phyloP scores from a whole-genome alignment of 495 filamentous ascomycete species.

The Penicillium malachiteum region DNA sequence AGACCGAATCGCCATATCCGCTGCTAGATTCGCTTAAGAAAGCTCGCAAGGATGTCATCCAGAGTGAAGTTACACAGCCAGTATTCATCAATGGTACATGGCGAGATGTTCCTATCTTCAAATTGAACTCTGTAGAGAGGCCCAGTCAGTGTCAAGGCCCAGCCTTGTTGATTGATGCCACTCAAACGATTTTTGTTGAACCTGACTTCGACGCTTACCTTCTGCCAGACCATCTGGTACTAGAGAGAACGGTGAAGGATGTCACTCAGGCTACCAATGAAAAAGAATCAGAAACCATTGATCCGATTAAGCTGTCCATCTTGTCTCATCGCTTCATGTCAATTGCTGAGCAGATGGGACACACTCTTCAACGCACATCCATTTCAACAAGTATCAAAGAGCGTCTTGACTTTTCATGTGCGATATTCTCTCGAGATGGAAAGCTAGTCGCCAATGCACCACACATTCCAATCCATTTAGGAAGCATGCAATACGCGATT shows the following conservation, averaged over 20 bases:
- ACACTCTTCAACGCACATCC: slow-evolving; percentile 31
- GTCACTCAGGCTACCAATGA: slow-evolving; percentile 57
- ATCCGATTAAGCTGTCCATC: slow-evolving; percentile 86
- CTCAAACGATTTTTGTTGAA: slow-evolving; percentile 2
- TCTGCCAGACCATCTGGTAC: slow-evolving; percentile 1
- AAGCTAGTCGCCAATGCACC: slow-evolving; percentile 50
- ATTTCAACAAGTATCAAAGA: slow-evolving; percentile 41
- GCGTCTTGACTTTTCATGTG: slow-evolving; percentile 39
- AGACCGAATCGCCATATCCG: not conserved
- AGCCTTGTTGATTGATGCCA: slow-evolving; percentile 2
- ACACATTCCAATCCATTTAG: slow-evolving; percentile 80
- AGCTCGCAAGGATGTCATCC: not conserved
- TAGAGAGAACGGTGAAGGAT: slow-evolving; percentile 44
- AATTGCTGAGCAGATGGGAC: slow-evolving; percentile 43
- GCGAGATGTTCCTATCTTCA: not conserved
- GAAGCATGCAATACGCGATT: slow-evolving; percentile 87
- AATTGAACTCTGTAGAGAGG: not conserved
- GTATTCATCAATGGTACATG: not conserved
- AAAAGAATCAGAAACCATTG: slow-evolving; percentile 39
- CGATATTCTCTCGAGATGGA: slow-evolving; percentile 36
- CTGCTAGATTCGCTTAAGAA: not conserved
- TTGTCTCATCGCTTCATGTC: slow-evolving; percentile 77
- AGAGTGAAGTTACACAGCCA: not conserved
- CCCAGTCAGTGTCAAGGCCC: not conserved
- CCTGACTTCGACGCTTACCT: slow-evolving; percentile 7